Percentiles rank a stretch among this genome's conserved stretches.
phyloP scores from a whole-genome alignment of 2,329 filamentous ascomycete genomes.

The Fusarium sp. region DNA sequence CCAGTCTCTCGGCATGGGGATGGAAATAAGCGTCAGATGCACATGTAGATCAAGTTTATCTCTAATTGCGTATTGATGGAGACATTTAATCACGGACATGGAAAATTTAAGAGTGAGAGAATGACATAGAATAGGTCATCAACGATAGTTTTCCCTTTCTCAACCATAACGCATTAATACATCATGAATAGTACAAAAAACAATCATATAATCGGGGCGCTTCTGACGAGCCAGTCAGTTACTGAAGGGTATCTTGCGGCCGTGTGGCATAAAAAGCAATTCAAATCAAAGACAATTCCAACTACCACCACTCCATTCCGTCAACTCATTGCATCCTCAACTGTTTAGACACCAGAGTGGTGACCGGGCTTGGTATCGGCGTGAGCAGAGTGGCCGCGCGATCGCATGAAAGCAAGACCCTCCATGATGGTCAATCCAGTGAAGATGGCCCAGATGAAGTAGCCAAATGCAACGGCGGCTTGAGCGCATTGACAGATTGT shows the following conservation, averaged over 20 bases:
- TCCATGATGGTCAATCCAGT: conserved; percentile 59
- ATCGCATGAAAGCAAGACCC: conserved; percentile 54
- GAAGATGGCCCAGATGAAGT: conserved; percentile 68
- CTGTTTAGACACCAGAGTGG: conserved; percentile 21
- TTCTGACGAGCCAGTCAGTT: conserved; percentile 18
- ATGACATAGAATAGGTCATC: no score
- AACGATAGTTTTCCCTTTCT: background rate
- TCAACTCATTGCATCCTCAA: background rate
- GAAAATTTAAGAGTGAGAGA: background rate
- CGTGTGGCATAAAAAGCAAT: conserved; percentile 29
- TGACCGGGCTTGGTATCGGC: conserved; percentile 43
- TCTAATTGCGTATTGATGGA: background rate
- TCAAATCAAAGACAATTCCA: background rate
- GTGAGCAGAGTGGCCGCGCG: conserved; percentile 48
- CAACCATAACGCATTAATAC: background rate
- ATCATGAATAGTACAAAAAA: conserved; percentile 8
- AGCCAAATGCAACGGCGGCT: conserved; percentile 72
- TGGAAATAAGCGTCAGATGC: background rate
- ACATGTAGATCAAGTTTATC: background rate
- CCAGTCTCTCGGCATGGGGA: background rate
- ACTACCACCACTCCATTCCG: background rate
- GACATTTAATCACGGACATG: background rate
- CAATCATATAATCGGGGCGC: conserved; percentile 10
- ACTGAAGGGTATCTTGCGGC: conserved; percentile 38
- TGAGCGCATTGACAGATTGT: conserved; percentile 68